phyloP scores from a whole-genome alignment of 176 grass and related monocot genomes.

The Tillandsia fasciculata region DNA sequence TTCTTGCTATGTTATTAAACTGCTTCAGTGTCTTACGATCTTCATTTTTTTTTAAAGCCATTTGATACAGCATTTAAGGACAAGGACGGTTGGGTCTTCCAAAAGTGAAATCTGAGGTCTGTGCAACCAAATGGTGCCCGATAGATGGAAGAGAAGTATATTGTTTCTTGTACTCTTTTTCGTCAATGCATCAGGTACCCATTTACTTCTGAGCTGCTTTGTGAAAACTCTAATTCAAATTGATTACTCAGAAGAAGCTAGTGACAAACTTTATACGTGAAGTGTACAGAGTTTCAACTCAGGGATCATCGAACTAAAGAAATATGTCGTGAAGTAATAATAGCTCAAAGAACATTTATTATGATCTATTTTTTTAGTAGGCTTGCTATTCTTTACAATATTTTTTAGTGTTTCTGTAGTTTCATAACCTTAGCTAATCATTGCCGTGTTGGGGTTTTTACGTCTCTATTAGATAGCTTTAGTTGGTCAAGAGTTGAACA shows the following conservation, averaged over 20 bases:
- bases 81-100: conserved; percentile 4
- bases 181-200: conserved; percentile 58
- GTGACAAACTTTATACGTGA: no score
- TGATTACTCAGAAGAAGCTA: no score
- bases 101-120: background rate
- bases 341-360: no score
- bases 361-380: no score
- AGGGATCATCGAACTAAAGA: no score
- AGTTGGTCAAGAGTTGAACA: background rate
- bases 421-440: background rate
- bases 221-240: no score
- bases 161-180: conserved; percentile 42
- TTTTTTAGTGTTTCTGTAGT: background rate
- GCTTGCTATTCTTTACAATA: background rate
- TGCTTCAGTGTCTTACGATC: background rate
- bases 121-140: conserved; percentile 28
- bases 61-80: conserved; percentile 11
- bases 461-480: background rate
- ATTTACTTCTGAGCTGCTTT: conserved; percentile 4
- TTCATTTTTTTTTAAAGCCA: conserved; percentile 14
- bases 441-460: background rate
- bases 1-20: conserved; percentile 4
- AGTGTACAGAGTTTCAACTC: no score
- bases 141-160: conserved; percentile 16
- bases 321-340: no score